These are phyloP conservation scores for Ogataea populi-albae DNA, from an alignment of 805 yeast genomes.

Conservation along the genomic window DNA sequence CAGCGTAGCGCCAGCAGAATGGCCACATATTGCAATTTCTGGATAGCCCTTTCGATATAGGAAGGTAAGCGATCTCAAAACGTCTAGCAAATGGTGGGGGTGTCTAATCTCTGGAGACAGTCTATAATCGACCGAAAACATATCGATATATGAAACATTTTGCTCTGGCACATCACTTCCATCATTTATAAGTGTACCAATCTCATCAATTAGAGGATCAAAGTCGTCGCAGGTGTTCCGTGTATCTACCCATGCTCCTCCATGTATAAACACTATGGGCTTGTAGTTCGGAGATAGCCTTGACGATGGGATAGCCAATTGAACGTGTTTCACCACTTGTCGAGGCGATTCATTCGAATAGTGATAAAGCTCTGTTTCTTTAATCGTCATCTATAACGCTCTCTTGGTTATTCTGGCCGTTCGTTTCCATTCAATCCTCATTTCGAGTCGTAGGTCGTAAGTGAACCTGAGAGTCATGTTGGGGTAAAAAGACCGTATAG, in stretches of 20 bases:
- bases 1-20: constrained; percentile 78
- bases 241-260: constrained; percentile 87
- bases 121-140: constrained; percentile 58
- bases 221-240: constrained; percentile 58
- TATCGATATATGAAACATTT: constrained; percentile 5
- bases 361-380: constrained; percentile 2
- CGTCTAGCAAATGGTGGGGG: constrained; percentile 62
- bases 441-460: constrained; percentile 8
- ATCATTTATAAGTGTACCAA: constrained; percentile 17
- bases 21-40: constrained; percentile 52
- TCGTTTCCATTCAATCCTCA: neutral
- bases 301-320: constrained; percentile 6
- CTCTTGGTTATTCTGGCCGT: constrained; percentile 1
- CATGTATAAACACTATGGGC: constrained; percentile 63
- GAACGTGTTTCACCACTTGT: constrained; percentile 19
- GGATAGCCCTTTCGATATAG: constrained; percentile 23
- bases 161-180: neutral
- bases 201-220: constrained; percentile 29
- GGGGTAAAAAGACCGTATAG: no score
- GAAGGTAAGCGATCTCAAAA: constrained; percentile 38
- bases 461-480: no score
- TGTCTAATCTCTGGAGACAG: constrained; percentile 60
- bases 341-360: constrained; percentile 15
- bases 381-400: constrained; percentile 8
- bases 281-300: neutral